Base-by-base conservation (phyloP, 208 protist genomes). In the Angomonas desouzai region DNA sequence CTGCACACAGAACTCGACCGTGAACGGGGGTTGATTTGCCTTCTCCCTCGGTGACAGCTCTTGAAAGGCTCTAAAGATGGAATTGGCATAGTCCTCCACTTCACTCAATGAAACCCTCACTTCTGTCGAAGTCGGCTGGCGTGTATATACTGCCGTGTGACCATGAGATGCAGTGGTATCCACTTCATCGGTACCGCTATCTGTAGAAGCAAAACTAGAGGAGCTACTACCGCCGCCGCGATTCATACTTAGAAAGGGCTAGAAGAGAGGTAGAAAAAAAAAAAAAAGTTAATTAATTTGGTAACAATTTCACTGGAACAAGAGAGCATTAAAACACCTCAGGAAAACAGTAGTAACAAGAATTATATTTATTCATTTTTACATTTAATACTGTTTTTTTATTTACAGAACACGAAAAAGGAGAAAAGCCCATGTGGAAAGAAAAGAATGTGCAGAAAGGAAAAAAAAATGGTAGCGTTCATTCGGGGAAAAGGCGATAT, bases 401-500 rank as follows among this genome's bases (percentile, higher is more conserved):
- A n/a, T n/a, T n/a, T n/a, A n/a, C n/a, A n/a, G n/a, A n/a, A n/a
- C n/a, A n/a, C n/a, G n/a, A n/a, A 22, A 28, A 28, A 29, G 18
- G 48, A 53, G 20, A 53, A 53, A 16, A 53, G 20, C 18, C 48
- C 23, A 28, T 4, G 23, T 20, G 48, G 30, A 18, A 43, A 43
- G 2, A 34, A 43, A 33, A 16, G 36, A 59, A 34, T 28, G 29
- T 18, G 18, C 18, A 6, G 29, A 2, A 36, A 34, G 7, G 25
- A 16, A 57, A 16, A 60, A 60, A 34, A 45, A 60, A 47, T 22
- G 33, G 29, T 22, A n/a, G n/a, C n/a, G n/a, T n/a, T n/a, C n/a
- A n/a, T n/a, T n/a, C n/a, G n/a, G n/a, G n/a, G n/a, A n/a, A n/a
- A n/a, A n/a, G n/a, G n/a, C n/a, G n/a, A n/a, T n/a, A n/a, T n/a